Base-by-base conservation (phyloP, 495 filamentous ascomycete species). In the Polyplosphaeria fusca region DNA sequence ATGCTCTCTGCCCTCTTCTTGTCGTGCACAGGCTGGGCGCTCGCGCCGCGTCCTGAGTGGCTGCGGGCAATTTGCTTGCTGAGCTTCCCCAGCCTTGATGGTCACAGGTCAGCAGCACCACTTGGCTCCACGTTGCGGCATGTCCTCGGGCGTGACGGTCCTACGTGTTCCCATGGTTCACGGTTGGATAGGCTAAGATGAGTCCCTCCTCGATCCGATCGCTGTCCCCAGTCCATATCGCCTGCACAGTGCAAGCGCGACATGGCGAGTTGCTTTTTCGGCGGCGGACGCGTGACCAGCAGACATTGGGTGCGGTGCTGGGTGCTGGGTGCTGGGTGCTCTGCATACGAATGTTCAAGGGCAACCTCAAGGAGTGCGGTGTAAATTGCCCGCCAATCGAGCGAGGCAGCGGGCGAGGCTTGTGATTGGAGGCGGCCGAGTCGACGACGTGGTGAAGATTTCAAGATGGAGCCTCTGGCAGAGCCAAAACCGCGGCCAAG, bases 281-380 rank as follows among this genome's bases (percentile, higher is more conserved):
- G 19, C 23, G 28, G 30, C 7, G 32, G 23, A 44, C 60, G 28
- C 55, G 46, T 64, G 60, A 64, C 60, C 43, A 24, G 19, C n/a
- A 58, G 28, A 45, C 30, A 35, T 35, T 35, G 7, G 7, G 14
- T n/a, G n/a, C n/a, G n/a, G n/a, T n/a, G n/a, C n/a, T n/a, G n/a
- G n/a, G n/a, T n/a, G n/a, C n/a, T n/a, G n/a, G n/a, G n/a, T n/a
- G n/a, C n/a, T n/a, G n/a, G n/a, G n/a, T n/a, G n/a, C n/a, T n/a
- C n/a, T n/a, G n/a, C n/a, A n/a, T n/a, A n/a, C n/a, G n/a, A n/a
- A n/a, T n/a, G n/a, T n/a, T n/a, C n/a, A n/a, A n/a, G n/a, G n/a
- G n/a, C n/a, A n/a, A n/a, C n/a, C n/a, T n/a, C n/a, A n/a, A n/a
- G n/a, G n/a, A n/a, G n/a, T n/a, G n/a, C n/a, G n/a, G n/a, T n/a